Evolutionary conservation across 2,329 filamentous ascomycete genomes (phyloP), one percentile per base, ranked within the genome.

Genomic region (Seiridium cupressi): DNA sequence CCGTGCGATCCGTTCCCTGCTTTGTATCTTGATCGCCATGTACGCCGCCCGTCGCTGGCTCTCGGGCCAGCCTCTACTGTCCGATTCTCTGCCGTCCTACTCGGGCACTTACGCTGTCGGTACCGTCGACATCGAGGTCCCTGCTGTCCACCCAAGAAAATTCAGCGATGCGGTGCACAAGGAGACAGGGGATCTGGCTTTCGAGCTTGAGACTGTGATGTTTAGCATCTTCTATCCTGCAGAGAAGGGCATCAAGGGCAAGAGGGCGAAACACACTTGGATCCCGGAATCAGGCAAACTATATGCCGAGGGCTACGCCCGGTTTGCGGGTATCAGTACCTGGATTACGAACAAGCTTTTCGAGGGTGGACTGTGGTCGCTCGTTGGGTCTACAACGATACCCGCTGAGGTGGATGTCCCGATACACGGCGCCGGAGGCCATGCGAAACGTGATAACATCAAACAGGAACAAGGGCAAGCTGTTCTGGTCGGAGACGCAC

Each of bases 211-310:
- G 60, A 80, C 78, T 1, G 79, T 82, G 3, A 72, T 83, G 4
- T 80, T 83, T 61, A 80, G 79, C 0, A 60, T 83, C 3, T 83
- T 82, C 70, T 82, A 83, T 51, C 81, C 81, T 2, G 67, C 77
- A 5, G 54, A 46, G 31, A 63, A 68, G 5, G 68, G 73, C 49
- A 61, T 56, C 13, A 64, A 63, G 32, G 63, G 67, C 5, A 64
- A 58, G 3, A 62, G 65, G 31, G 64, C 68, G 4, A 67, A 67
- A n/a, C 79, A 82, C 59, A 66, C 70, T 36, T 83, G 81, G 81
- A 70, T 82, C 31, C 71, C 79, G 0, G 72, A 70, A 2, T 81
- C 81, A 0, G 57, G 82, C 4, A 69, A 72, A 44, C 72, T 81
- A 36, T 79, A 76, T 0, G 80, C 79, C 2, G 70, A 75, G 57